Evolutionary conservation across 495 filamentous ascomycete genomes (phyloP), one percentile per base, ranked within the genome.

Genomic region (Talaromyces trachyspermus): DNA sequence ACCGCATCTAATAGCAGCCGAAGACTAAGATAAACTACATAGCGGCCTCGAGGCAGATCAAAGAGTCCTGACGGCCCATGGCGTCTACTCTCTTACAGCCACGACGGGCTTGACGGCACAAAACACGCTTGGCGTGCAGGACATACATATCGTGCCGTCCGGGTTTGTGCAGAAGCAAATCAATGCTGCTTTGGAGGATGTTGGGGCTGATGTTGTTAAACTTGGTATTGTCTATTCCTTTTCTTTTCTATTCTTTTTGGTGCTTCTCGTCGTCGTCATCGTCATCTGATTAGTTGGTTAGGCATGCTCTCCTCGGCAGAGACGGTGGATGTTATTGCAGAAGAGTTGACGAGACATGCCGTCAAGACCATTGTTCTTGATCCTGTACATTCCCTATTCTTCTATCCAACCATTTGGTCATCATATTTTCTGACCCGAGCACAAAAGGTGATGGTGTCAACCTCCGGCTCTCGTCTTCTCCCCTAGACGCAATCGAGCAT

Each of bases 21-120:
- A 33, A 39, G 11, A 50, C 18, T 4, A 22, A 19, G 26, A 5
- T 19, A 52, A 50, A 36, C 23, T 43, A 22, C 49, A 42, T 52
- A 95, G 89, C 32, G 92, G 92, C n/a, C 79, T 98, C 32, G 92
- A 98, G 61, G 92, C 92, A 24, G 92, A 98, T 65, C 89, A 96
- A 64, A 91, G 92, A 59, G 89, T 95, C 43, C 83, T 96, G 27
- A 85, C 90, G 20, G 86, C 86, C 14, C 88, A 96, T 77, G 83
- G 81, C 37, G 88, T 85, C 69, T 96, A 96, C 71, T 89, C 89
- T 48, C 92, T 95, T 78, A 95, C 91, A 33, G 85, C 89, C n/a
- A 95, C 90, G 26, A 95, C 92, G 2, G 91, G 90, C 15, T 66
- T 98, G 54, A 98, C 92, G 12, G 90, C 89, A 17, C 92, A 98